A percentile compares a stretch with the other conserved stretches of the same genome.
Evolutionary conservation across 306 rosid genomes (phyloP).

Genomic region (Cucurbita argyrosperma): DNA sequence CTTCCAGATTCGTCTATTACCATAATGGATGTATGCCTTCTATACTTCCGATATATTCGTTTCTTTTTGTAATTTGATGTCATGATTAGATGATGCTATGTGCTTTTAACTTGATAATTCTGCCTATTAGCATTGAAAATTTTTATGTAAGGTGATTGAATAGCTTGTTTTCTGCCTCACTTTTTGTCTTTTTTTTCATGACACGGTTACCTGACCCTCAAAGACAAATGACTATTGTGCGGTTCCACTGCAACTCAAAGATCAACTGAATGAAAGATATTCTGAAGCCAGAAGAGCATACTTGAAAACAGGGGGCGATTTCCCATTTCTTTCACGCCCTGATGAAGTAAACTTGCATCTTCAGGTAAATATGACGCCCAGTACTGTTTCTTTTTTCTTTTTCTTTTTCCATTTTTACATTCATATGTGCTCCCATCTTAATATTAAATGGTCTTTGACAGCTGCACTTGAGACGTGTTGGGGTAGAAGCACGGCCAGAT

Average conservation of each 20-base stretch:
- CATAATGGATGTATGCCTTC: conserved; percentile 83
- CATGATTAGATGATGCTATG: background rate
- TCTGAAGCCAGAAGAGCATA: conserved; percentile 79
- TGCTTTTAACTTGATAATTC: no score
- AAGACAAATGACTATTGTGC: conserved; percentile 97
- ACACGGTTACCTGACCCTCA: conserved; percentile 15
- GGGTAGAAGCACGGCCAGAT: conserved; percentile 78
- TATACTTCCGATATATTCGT: background rate
- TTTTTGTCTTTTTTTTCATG: background rate
- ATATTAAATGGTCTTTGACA: conserved; percentile 11
- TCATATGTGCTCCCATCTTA: background rate
- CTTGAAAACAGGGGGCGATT: conserved; percentile 87
- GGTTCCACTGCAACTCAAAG: conserved; percentile 81
- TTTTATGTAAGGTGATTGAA: no score
- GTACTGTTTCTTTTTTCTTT: no score
- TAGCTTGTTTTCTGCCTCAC: conserved; percentile 4
- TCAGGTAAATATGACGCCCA: conserved; percentile 37
- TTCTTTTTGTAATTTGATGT: background rate
- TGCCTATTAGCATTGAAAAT: no score
- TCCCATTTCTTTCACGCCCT: conserved; percentile 95
- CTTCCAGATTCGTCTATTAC: conserved; percentile 79
- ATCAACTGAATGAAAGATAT: conserved; percentile 77
- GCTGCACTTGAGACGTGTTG: conserved; percentile 90
- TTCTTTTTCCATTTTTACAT: no score
- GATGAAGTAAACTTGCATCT: conserved; percentile 98